These are phyloP conservation scores for Plasmopara viticola DNA, from an alignment of 352 stramenopile genomes.

Conservation along the genomic window DNA sequence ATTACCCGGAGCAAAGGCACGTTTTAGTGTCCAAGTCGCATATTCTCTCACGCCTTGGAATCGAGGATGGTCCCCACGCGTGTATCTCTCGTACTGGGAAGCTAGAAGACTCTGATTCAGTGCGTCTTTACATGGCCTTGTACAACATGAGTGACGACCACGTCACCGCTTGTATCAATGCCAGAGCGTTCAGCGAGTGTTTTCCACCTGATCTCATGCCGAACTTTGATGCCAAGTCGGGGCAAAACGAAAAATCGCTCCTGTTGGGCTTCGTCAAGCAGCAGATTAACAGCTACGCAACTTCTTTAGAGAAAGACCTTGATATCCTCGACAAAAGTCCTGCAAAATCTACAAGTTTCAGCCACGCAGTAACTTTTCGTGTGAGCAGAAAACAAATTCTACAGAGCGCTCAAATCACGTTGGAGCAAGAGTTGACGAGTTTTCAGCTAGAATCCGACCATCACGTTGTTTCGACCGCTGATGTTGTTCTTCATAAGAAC, in stretches of 20 bases:
- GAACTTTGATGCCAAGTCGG: conserved; percentile 4
- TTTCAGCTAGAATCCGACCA: too few relatives aligned
- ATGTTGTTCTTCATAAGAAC: too few relatives aligned
- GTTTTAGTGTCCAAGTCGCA: conserved; percentile 20
- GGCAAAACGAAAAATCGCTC: conserved; percentile 6
- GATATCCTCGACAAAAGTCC: too few relatives aligned
- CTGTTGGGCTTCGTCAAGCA: conserved; percentile 6
- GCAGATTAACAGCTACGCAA: too few relatives aligned
- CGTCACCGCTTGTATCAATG: conserved; percentile 21
- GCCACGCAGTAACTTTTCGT: too few relatives aligned
- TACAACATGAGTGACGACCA: conserved; percentile 15
- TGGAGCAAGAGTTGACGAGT: too few relatives aligned
- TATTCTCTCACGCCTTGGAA: conserved; percentile 22
- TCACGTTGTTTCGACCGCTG: too few relatives aligned
- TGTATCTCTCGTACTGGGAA: conserved; percentile 34
- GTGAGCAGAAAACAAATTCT: too few relatives aligned
- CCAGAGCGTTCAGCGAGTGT: conserved; percentile 26
- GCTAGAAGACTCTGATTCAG: conserved; percentile 19
- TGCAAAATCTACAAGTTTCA: too few relatives aligned
- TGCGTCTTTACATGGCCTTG: conserved; percentile 29
- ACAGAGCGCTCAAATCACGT: too few relatives aligned
- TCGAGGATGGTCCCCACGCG: conserved; percentile 25
- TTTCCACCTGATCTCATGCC: conserved; percentile 22
- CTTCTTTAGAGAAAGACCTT: too few relatives aligned
- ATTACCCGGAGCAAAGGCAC: conserved; percentile 1